Conservation (phyloP, 2,329 filamentous ascomycete genomes). For the Ophiostoma sp. region DNA sequence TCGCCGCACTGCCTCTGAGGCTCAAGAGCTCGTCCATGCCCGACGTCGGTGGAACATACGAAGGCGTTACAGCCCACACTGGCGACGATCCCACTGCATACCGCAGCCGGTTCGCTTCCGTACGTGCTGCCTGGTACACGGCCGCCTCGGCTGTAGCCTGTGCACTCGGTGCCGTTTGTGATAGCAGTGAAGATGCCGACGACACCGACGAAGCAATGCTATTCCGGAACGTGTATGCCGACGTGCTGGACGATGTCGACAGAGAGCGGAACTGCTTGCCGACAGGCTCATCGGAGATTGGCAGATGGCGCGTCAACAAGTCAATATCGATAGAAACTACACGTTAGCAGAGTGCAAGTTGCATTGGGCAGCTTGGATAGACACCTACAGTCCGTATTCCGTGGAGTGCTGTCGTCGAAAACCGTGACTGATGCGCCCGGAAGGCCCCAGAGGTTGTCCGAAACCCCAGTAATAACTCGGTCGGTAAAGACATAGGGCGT, state of each 20-base stretch:
- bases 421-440: slow-evolving; percentile 12
- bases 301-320: slow-evolving; percentile 12
- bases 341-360: background rate
- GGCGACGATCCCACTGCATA: slow-evolving; percentile 17
- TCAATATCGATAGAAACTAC: slow-evolving; percentile 21
- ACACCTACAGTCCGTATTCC: background rate
- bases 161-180: background rate
- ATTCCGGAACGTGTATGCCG: background rate
- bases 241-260: background rate
- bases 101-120: slow-evolving; percentile 21
- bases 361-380: background rate
- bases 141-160: slow-evolving; percentile 5
- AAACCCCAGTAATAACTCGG: background rate
- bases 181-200: background rate
- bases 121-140: slow-evolving; percentile 16
- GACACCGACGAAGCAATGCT: background rate
- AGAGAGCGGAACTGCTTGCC: background rate
- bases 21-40: slow-evolving; percentile 19
- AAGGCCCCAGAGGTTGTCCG: slow-evolving; percentile 12
- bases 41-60: slow-evolving; percentile 18
- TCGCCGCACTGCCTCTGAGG: background rate
- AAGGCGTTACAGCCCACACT: slow-evolving; percentile 19
- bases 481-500: background rate
- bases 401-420: background rate
- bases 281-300: slow-evolving; percentile 2